phyloP scores from a whole-genome alignment of 2,329 filamentous ascomycete genomes.

The Rutstroemia sp. region DNA sequence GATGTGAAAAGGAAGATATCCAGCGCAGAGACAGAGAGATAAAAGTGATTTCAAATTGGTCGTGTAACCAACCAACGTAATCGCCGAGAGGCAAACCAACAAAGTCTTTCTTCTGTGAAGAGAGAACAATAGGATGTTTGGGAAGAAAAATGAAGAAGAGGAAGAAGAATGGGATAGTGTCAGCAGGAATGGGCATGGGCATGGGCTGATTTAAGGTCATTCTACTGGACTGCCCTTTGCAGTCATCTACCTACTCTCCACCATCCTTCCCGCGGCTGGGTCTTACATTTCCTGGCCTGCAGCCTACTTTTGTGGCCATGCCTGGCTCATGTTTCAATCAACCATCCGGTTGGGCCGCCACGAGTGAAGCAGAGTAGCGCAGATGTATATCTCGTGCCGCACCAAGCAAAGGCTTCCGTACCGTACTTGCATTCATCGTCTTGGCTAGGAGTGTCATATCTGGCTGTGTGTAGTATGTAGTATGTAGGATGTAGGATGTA shows the following conservation, averaged over 20 bases:
- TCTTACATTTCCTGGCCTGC: background rate
- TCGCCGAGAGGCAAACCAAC: background rate
- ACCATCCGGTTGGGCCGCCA: background rate
- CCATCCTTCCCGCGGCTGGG: background rate
- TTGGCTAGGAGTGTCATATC: no score
- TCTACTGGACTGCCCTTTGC: background rate
- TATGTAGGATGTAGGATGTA: no score
- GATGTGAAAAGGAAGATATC: no score
- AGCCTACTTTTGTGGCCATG: no score
- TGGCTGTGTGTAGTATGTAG: no score
- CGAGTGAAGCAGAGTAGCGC: background rate
- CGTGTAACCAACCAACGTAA: background rate
- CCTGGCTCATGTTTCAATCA: background rate
- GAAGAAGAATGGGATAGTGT: slow-evolving; percentile 13
- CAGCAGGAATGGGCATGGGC: slow-evolving; percentile 25
- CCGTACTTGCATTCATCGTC: no score
- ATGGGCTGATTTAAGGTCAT: slow-evolving; percentile 21
- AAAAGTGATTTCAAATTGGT: no score
- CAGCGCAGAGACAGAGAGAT: no score
- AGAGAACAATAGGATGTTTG: background rate
- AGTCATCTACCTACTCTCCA: background rate
- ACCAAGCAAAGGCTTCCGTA: no score
- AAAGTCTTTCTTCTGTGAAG: background rate
- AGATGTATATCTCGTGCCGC: no score
- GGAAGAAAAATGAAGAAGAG: background rate